Conservation (phyloP, 208 protist genomes). For the Angomonas desouzai region DNA sequence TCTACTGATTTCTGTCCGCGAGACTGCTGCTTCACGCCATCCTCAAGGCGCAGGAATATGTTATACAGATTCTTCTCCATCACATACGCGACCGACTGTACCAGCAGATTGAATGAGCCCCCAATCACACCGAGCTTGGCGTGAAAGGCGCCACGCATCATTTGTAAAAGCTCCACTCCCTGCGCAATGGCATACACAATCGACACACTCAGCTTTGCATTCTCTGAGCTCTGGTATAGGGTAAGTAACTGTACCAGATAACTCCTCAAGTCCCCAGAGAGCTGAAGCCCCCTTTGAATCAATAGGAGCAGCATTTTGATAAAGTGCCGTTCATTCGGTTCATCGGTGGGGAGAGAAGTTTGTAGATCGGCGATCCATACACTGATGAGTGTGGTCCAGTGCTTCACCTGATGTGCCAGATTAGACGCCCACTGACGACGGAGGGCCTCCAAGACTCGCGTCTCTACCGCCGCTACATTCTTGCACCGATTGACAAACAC, state of each 20-base stretch:
- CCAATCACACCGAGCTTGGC: conserved; percentile 68
- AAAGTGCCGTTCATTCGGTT: conserved; percentile 27
- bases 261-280: conserved; percentile 53
- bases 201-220: conserved; percentile 32
- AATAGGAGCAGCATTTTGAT: conserved; percentile 39
- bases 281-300: conserved; percentile 54
- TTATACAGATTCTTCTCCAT: conserved; percentile 70
- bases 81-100: conserved; percentile 63
- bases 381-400: conserved; percentile 15
- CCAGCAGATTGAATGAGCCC: conserved; percentile 56
- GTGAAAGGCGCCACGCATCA: conserved; percentile 84
- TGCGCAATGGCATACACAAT: conserved; percentile 66
- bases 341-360: conserved; percentile 25
- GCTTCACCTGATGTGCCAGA: conserved; percentile 16
- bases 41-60: conserved; percentile 26
- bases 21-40: not conserved
- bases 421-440: not conserved
- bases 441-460: not conserved
- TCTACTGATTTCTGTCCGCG: not conserved
- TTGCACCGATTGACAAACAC: not conserved
- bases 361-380: conserved; percentile 39
- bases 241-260: conserved; percentile 61
- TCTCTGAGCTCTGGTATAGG: conserved; percentile 68
- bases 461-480: not conserved
- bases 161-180: conserved; percentile 84